These are phyloP conservation scores for Neurospora intermedia DNA, from an alignment of 495 filamentous ascomycete species.

Conservation along the genomic window DNA sequence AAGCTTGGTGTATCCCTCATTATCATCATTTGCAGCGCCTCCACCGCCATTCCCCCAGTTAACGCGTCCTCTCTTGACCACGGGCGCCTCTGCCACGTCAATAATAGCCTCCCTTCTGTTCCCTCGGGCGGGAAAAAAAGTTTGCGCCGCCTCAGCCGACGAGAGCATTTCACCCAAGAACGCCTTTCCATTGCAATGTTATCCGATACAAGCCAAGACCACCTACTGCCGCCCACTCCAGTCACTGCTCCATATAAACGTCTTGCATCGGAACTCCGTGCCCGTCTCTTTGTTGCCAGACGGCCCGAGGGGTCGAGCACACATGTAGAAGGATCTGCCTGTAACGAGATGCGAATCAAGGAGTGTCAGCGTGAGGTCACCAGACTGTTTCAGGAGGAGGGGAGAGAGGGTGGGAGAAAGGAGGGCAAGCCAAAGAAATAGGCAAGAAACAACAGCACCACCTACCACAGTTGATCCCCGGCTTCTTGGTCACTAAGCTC, in stretches of 20 bases:
- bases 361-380: neutral
- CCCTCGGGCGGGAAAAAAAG: constrained; percentile 37
- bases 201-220: neutral
- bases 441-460: neutral
- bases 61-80: constrained; percentile 21
- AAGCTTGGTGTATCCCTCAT: neutral
- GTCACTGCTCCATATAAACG: constrained; percentile 87
- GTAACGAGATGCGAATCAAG: neutral
- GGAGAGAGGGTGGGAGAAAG: neutral
- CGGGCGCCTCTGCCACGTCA: constrained; percentile 37
- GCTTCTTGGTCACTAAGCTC: constrained; percentile 71
- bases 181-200: constrained; percentile 13
- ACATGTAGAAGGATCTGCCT: constrained; percentile 83
- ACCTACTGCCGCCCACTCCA: constrained; percentile 39
- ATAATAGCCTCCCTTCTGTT: constrained; percentile 31
- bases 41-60: too few species aligned
- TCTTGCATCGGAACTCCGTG: constrained; percentile 74
- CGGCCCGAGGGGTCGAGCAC: constrained; percentile 68
- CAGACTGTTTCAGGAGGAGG: neutral
- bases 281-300: constrained; percentile 71
- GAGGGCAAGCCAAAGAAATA: neutral
- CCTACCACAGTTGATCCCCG: constrained; percentile 62
- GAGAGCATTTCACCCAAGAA: constrained; percentile 24
- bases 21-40: neutral
- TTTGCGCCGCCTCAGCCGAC: constrained; percentile 19